Evolutionary conservation across 2,329 filamentous ascomycete genomes (phyloP), one percentile per base, ranked within the genome.

Genomic region (Aureobasidium sp.): DNA sequence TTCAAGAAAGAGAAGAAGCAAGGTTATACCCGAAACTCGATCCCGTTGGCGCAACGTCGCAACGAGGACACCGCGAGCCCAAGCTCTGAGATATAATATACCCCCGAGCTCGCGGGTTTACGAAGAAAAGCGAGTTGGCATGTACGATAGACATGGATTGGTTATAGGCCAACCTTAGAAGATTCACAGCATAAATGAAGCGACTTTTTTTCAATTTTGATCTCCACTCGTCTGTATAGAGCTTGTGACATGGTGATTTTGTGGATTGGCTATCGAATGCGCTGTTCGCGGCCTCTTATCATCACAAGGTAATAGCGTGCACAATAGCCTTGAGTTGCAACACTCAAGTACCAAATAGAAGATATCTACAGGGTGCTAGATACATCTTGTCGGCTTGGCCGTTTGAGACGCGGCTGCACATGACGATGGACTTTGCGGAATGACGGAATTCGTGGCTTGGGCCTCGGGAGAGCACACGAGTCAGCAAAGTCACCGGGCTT

Each of bases 131-230:
- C 47, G 47, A 51, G 49, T 22, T 29, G 36, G 17, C 17, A 20
- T 42, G 52, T 42, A 42, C 4, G 36, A 55, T 55, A 55, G 52
- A 29, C 36, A 42, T 20, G 52, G 17, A 31, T 36, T 29, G 25
- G 17, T 29, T 14, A 20, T 55, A 8, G 22, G 42, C n/a, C 36
- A 31, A 31, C 1, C 17, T 39, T 14, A 55, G 36, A 55, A 42
- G 39, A 55, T 42, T 39, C 25, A 55, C 52, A 55, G 52, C 52
- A 42, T 52, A 39, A 20, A 39, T 52, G 49, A 52, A 52, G 49
- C 49, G 49, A 51, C 37, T 39, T 52, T 39, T 29, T 5, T 17
- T 7, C 6, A 31, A 7, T n/a, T 5, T 17, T 7, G 1, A 5
- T 31, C 11, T 7, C 9, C 45, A 8, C 6, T 8, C 17, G 3